These are phyloP conservation scores for Penicillium sp. DNA, from an alignment of 2,329 filamentous ascomycete species.

Conservation along the genomic window DNA sequence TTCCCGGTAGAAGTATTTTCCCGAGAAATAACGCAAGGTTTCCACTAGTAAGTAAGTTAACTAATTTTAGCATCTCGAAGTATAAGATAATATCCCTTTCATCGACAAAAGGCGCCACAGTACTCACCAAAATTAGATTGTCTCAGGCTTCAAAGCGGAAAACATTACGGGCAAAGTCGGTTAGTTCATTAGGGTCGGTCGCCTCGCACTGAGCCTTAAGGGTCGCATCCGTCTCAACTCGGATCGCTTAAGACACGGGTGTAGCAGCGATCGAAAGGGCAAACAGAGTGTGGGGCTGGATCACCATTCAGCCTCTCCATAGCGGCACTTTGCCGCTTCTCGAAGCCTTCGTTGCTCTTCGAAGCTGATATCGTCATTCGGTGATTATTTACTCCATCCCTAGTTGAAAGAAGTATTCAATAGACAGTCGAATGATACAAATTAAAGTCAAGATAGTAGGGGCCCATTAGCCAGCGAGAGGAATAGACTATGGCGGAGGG, in stretches of 20 bases:
- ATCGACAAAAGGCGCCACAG: no score
- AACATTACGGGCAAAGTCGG: background rate
- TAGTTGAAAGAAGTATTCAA: constrained; percentile 7
- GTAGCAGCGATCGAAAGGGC: background rate
- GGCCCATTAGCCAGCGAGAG: constrained; percentile 1
- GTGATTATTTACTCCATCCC: background rate
- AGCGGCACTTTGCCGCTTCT: background rate
- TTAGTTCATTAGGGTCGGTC: background rate
- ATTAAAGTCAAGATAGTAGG: constrained; percentile 4
- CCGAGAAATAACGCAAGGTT: background rate
- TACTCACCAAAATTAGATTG: no score
- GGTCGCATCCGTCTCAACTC: background rate
- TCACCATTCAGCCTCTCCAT: background rate
- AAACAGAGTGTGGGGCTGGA: background rate
- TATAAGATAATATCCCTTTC: no score
- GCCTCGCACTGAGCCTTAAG: background rate
- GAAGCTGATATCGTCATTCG: background rate
- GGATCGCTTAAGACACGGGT: background rate
- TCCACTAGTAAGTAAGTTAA: no score
- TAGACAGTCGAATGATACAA: background rate
- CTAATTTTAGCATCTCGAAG: no score
- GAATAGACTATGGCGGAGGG: background rate
- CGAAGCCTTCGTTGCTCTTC: constrained; percentile 2
- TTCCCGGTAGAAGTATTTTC: constrained; percentile 10
- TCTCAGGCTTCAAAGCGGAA: no score